Conservation (phyloP, 1,284 basidiomycete genomes). For the Austroboletus novae-zelandiae region DNA sequence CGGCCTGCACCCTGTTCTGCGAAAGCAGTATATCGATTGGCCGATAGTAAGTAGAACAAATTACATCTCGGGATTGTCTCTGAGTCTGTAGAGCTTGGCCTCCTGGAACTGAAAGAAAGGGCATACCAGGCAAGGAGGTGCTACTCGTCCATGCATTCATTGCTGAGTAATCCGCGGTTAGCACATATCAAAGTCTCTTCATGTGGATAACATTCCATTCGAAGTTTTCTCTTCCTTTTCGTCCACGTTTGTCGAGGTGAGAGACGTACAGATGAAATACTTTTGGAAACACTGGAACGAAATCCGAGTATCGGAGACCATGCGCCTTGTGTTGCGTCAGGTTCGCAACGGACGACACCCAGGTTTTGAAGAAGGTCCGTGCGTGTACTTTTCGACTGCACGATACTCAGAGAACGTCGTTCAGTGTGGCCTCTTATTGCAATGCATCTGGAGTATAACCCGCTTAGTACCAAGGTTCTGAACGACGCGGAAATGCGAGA, state of each 20-base stretch:
- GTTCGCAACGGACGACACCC: constrained; percentile 78
- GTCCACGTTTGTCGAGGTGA: constrained; percentile 78
- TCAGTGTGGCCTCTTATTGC: constrained; percentile 70
- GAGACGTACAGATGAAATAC: constrained; percentile 77
- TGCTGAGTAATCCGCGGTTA: constrained; percentile 26
- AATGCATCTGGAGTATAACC: constrained; percentile 61
- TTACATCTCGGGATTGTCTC: not conserved
- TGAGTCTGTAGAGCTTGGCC: constrained; percentile 55
- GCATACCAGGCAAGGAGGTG: constrained; percentile 53
- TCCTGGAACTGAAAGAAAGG: constrained; percentile 65
- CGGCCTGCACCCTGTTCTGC: constrained; percentile 80
- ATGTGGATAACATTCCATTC: constrained; percentile 78
- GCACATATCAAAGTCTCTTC: constrained; percentile 77
- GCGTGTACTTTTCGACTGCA: not conserved
- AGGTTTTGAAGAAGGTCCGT: constrained; percentile 75
- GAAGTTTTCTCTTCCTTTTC: constrained; percentile 87
- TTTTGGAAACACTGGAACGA: constrained; percentile 81
- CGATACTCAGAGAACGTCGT: constrained; percentile 1
- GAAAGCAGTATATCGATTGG: constrained; percentile 86
- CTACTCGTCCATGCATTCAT: not conserved
- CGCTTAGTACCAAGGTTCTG: constrained; percentile 22
- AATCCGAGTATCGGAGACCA: constrained; percentile 75
- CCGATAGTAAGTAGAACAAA: constrained; percentile 59
- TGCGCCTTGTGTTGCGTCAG: constrained; percentile 83
- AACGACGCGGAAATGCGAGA: constrained; percentile 22